phyloP scores from a whole-genome alignment of 768 basidiomycete genomes.

The Boletus patriciae region DNA sequence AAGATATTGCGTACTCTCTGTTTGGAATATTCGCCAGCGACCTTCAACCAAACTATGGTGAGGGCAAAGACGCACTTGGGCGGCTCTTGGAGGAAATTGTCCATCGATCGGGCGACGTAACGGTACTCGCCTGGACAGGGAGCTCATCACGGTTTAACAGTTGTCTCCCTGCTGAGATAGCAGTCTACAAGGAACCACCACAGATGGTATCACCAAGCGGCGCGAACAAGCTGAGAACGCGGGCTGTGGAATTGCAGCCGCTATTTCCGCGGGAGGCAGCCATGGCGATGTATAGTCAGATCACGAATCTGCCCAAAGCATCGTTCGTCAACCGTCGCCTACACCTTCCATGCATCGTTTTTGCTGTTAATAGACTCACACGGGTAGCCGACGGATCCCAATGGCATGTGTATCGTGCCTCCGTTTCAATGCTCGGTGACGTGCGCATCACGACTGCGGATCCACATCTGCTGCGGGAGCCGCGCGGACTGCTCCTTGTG shows the following conservation, averaged over 20 bases:
- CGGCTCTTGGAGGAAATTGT: constrained; percentile 8
- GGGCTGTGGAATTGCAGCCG: background rate
- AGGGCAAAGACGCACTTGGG: background rate
- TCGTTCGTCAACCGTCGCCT: constrained; percentile 1
- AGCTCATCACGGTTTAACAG: constrained; percentile 1
- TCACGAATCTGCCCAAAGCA: background rate
- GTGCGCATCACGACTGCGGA: background rate
- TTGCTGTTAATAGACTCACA: background rate
- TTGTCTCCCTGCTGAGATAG: constrained; percentile 3
- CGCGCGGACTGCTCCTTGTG: background rate
- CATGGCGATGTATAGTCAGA: background rate
- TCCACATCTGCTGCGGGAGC: background rate
- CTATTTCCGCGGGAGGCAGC: background rate
- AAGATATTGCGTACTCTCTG: constrained; percentile 1
- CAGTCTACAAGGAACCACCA: background rate
- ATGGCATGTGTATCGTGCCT: background rate
- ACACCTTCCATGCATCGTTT: constrained; percentile 4
- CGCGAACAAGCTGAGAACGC: background rate
- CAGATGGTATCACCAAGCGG: background rate
- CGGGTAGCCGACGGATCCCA: background rate
- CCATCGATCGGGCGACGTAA: constrained; percentile 4
- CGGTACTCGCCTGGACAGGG: constrained; percentile 5
- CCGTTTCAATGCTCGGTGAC: background rate
- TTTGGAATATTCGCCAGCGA: constrained; percentile 7
- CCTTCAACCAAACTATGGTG: constrained; percentile 2